Conservation (phyloP, 2,329 filamentous ascomycete species). For the Pseudonectria buxi region DNA sequence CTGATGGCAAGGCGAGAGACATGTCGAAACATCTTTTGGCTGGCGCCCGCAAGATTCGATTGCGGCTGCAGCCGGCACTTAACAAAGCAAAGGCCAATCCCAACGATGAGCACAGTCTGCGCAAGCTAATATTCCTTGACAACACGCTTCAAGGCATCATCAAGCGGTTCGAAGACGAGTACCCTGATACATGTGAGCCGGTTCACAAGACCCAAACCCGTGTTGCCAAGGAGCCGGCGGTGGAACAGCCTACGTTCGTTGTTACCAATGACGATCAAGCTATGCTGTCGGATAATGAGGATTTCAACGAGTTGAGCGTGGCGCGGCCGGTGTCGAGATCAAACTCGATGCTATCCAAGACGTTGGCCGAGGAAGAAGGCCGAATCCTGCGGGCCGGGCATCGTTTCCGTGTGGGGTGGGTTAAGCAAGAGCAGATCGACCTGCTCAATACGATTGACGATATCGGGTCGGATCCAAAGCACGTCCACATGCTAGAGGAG, state of each 20-base stretch:
- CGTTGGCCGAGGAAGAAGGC: constrained; percentile 51
- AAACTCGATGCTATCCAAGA: constrained; percentile 47
- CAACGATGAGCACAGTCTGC: constrained; percentile 68
- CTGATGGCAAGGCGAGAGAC: constrained; percentile 65
- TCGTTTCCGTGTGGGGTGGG: constrained; percentile 47
- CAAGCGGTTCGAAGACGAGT: constrained; percentile 91
- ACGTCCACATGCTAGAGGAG: constrained; percentile 48
- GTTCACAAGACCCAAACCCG: constrained; percentile 7
- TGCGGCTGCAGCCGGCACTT: constrained; percentile 75
- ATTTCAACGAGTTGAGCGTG: constrained; percentile 39
- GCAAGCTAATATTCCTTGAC: constrained; percentile 82
- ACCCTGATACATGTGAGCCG: constrained; percentile 68
- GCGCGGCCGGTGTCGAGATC: constrained; percentile 40
- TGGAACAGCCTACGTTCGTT: constrained; percentile 16
- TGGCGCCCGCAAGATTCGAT: constrained; percentile 82
- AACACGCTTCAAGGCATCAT: constrained; percentile 86
- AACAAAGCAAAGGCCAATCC: constrained; percentile 62
- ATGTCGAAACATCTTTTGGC: constrained; percentile 87
- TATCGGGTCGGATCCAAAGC: constrained; percentile 43
- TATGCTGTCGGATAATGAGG: constrained; percentile 40
- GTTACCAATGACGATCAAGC: constrained; percentile 28
- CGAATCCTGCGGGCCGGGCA: constrained; percentile 50
- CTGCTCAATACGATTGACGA: constrained; percentile 43
- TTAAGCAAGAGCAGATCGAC: constrained; percentile 45
- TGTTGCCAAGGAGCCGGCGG: constrained; percentile 7